Evolutionary conservation across 176 grass and related monocot species (phyloP), one percentile per base, ranked within the genome.

Genomic region (Rhipidocladum racemiflorum): DNA sequence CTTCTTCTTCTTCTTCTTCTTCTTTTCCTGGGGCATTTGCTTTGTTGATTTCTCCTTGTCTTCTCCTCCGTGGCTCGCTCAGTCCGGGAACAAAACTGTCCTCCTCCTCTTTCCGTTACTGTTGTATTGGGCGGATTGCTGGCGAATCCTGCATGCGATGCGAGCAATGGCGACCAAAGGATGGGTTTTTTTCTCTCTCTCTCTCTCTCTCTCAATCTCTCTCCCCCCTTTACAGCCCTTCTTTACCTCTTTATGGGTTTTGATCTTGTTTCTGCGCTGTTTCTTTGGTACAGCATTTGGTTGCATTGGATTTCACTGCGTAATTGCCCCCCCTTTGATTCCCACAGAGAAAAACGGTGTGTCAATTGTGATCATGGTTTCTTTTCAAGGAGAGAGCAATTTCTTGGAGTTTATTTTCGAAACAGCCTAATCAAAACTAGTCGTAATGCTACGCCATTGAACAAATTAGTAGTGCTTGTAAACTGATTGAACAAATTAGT

Each of bases 121-220:
- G 70, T 57, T 45, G 34, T 20, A 74, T 64, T 64, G 45, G 82
- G 5, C 15, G 21, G 39, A 36, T 57, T 6, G 40, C 16, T 49
- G 28, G 1, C 4, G 9, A 17, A 27, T 82, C n/a, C 56, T 16
- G 46, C 10, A 32, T n/a, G 70, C 44, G 81, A 85, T 89, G 82
- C 10, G 42, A 28, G 70, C 44, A 85, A 85, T 89, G 82, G 54
- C 82, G 70, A 50, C 61, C 24, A 28, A 75, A 70, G 28, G 50
- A 61, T 42, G 61, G 35, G 1, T 32, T 45, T 24, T 17, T 45
- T 29, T 28, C 1, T 1, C 38, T 6, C 7, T 11, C 30, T 7
- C n/a, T 50, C 23, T 50, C 2, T 2, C 32, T 3, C 32, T 34
- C 32, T n/a, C n/a, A n/a, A n/a, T n/a, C n/a, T n/a, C n/a, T n/a